Conservation (phyloP, 768 basidiomycete species). For the Crepidotus variabilis region DNA sequence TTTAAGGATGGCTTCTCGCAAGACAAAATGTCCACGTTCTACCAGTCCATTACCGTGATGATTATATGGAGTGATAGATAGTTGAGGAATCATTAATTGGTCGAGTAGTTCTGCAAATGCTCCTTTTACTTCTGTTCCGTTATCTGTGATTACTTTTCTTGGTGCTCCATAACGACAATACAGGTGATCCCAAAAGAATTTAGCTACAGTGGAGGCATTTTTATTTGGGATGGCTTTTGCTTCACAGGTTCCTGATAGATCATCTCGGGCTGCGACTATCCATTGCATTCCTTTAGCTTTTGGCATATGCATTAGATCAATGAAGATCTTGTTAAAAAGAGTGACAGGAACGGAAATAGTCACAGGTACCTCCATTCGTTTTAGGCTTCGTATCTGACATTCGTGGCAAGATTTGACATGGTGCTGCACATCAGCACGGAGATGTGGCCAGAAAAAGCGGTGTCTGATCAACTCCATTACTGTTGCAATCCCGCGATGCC, state of each 20-base stretch:
- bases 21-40: slow-evolving; percentile 21
- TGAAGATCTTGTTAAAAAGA: slow-evolving; percentile 24
- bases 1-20: slow-evolving; percentile 27
- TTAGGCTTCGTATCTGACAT: slow-evolving; percentile 26
- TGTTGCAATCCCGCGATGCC: neutral
- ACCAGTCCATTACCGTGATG: slow-evolving; percentile 32
- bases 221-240: slow-evolving; percentile 6
- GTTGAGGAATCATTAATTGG: slow-evolving; percentile 25
- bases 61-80: slow-evolving; percentile 35
- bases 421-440: slow-evolving; percentile 2
- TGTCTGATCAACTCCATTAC: neutral
- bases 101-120: slow-evolving; percentile 20
- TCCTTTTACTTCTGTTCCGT: slow-evolving; percentile 22
- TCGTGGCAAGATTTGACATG: slow-evolving; percentile 26
- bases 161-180: slow-evolving; percentile 16
- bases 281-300: slow-evolving; percentile 12
- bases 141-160: slow-evolving; percentile 30
- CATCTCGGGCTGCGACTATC: slow-evolving; percentile 19
- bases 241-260: slow-evolving; percentile 15
- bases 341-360: slow-evolving; percentile 14
- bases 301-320: slow-evolving; percentile 35
- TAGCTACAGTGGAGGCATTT: slow-evolving; percentile 9
- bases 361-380: slow-evolving; percentile 20
- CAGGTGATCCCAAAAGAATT: slow-evolving; percentile 17
- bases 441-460: slow-evolving; percentile 6